A percentile compares a stretch with the other conserved stretches of the same genome.
These are phyloP conservation scores for Tylopilus sp. DNA, from an alignment of 768 basidiomycete genomes.

Conservation along the genomic window DNA sequence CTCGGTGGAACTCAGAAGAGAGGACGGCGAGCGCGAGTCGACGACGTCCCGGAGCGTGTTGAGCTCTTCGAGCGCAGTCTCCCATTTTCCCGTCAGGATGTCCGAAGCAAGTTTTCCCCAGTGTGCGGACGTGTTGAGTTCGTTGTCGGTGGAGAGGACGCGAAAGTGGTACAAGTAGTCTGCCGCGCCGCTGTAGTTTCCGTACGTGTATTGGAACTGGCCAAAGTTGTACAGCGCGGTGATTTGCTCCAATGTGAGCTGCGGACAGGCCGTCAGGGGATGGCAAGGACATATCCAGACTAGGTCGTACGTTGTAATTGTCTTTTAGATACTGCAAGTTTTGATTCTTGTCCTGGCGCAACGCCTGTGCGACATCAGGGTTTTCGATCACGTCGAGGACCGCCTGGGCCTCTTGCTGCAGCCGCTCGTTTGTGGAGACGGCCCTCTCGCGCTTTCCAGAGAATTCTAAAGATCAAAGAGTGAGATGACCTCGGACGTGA, in stretches of 20 bases:
- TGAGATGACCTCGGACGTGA: not conserved
- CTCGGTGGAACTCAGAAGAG: conserved; percentile 44
- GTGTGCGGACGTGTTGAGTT: conserved; percentile 93
- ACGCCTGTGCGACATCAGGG: conserved; percentile 89
- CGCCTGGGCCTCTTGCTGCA: conserved; percentile 88
- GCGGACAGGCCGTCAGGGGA: conserved; percentile 4
- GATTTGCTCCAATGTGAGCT: conserved; percentile 96
- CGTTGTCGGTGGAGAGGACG: conserved; percentile 88
- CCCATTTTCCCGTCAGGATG: conserved; percentile 93
- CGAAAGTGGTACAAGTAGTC: conserved; percentile 99
- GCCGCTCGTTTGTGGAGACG: conserved; percentile 75
- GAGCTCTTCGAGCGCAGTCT: conserved; percentile 90
- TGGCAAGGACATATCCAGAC: not conserved
- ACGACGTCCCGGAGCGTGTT: conserved; percentile 92
- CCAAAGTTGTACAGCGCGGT: conserved; percentile 96
- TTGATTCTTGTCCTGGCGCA: conserved; percentile 96
- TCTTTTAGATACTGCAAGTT: conserved; percentile 93
- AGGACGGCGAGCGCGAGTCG: conserved; percentile 68
- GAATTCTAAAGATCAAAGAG: conserved; percentile 57
- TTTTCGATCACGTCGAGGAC: conserved; percentile 96
- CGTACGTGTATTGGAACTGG: conserved; percentile 98
- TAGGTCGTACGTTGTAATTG: conserved; percentile 72
- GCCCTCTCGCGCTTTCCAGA: conserved; percentile 77
- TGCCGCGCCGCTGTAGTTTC: conserved; percentile 93
- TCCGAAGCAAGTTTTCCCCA: conserved; percentile 99